Percentiles rank a stretch among this genome's conserved stretches.
These are phyloP conservation scores for Meyerozyma guilliermondii DNA, from an alignment of 1,139 yeast species.

Conservation along the genomic window DNA sequence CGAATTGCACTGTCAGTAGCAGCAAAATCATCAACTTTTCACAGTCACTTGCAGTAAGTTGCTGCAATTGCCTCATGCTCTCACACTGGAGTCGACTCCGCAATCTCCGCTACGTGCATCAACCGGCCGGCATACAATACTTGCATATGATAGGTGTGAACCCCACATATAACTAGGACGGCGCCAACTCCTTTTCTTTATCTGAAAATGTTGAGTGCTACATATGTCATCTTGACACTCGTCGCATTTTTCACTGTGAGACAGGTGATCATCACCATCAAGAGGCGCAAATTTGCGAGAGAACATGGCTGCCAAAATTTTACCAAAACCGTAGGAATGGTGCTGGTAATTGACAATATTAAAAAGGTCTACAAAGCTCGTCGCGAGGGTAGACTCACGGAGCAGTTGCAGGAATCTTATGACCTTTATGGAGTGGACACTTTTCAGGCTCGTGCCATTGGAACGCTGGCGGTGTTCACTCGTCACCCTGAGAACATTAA, in stretches of 20 bases:
- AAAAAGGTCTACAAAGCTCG: neutral
- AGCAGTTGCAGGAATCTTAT: neutral
- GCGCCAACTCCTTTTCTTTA: neutral
- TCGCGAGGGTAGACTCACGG: neutral
- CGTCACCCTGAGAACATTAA: conserved; percentile 22
- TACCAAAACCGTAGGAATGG: neutral
- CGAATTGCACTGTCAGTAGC: no score
- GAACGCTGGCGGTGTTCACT: conserved; percentile 16
- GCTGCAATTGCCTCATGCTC: no score
- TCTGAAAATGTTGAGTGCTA: neutral
- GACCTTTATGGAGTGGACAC: conserved; percentile 4
- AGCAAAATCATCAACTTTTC: no score
- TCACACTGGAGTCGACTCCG: no score
- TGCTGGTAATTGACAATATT: neutral
- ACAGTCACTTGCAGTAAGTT: no score
- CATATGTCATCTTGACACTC: neutral
- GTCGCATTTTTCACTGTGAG: neutral
- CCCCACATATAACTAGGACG: neutral
- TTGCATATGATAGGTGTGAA: neutral
- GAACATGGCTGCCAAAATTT: neutral
- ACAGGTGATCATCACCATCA: neutral
- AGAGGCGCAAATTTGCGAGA: neutral
- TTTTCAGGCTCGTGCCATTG: conserved; percentile 14
- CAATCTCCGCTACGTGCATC: neutral
- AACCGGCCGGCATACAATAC: neutral